Evolutionary conservation across 106 monocot genomes (phyloP).

Genomic region (Allium sativum): DNA sequence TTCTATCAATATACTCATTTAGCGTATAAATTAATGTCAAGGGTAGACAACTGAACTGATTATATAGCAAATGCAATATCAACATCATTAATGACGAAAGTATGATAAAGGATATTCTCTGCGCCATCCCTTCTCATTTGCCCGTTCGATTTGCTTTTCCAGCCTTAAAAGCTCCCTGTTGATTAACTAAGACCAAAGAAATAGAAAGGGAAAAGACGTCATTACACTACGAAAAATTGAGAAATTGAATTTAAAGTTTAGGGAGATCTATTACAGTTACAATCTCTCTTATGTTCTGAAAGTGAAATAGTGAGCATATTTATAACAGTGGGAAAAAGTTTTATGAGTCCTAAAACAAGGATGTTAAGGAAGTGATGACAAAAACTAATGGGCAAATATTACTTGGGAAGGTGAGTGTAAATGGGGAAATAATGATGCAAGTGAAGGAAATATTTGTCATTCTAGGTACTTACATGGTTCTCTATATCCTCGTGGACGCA

Average conservation of each 20-base stretch:
- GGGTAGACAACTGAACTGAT: neutral
- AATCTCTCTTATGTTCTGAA: neutral
- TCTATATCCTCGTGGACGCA: conserved; percentile 45
- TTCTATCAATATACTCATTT: conserved; percentile 48
- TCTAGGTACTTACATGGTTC: conserved; percentile 45
- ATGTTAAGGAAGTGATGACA: no score
- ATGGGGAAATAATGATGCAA: neutral
- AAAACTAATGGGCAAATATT: neutral
- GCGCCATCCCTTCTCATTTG: conserved; percentile 79
- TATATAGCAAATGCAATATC: neutral
- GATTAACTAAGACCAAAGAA: conserved; percentile 38
- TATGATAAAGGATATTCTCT: conserved; percentile 71
- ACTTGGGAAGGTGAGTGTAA: neutral
- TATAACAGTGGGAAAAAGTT: neutral
- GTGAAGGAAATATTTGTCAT: neutral
- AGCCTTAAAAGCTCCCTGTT: conserved; percentile 39
- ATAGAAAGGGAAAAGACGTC: no score
- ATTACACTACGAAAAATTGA: no score
- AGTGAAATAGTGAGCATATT: neutral
- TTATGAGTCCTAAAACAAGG: no score
- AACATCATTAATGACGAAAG: neutral
- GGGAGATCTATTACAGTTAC: neutral
- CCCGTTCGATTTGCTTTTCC: conserved; percentile 41
- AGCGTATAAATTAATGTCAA: conserved; percentile 18
- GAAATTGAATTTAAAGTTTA: no score